Base-by-base conservation (phyloP, 192 early-diverging fungal species). In the Neocallimastix lanati region DNA sequence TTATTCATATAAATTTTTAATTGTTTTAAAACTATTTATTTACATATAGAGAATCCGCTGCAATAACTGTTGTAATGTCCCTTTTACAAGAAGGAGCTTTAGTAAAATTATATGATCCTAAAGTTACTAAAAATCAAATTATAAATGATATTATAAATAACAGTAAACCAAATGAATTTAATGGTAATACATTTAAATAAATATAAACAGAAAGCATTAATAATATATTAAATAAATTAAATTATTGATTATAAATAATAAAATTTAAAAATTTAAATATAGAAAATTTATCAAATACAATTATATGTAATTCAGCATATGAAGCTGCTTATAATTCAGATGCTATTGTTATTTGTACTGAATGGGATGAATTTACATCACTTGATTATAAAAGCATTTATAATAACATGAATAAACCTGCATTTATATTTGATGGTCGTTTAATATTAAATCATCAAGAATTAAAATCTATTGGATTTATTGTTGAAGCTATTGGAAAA, bases 341-440 rank as follows among this genome's bases (percentile, higher is more conserved):
- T 86, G 94, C 93, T 6, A 85, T 95, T 79, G 92, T 96, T 12
- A 85, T 97, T 36, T 81, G 92, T 37, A 96, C 95, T 28, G 92
- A 95, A 78, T 97, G 96, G 96, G 89, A 93, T 82, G 95, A 96
- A 50, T 50, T 50, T 50, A 50, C 1, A 1, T 21, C 40, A 21
- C 18, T 50, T 2, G 40, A 50, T 50, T 50, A 50, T 50, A 16
- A 86, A 76, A 84, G 79, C 79, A 88, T 94, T 37, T 92, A 89
- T 79, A 83, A 85, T 29, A 83, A 84, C 29, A 94, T 95, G 93
- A 86, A 92, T 77, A 93, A 92, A 84, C 94, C 94, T 29, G 94
- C 94, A 35, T 94, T 91, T 81, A 86, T 96, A 77, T 96, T 97
- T 87, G 96, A 98, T 79, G 96, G 96, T 76, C 93, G 95, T 77